Evolutionary conservation across 768 basidiomycete genomes (phyloP), one percentile per base, ranked within the genome.

Genomic region (Tricholoma hemisulphureum): DNA sequence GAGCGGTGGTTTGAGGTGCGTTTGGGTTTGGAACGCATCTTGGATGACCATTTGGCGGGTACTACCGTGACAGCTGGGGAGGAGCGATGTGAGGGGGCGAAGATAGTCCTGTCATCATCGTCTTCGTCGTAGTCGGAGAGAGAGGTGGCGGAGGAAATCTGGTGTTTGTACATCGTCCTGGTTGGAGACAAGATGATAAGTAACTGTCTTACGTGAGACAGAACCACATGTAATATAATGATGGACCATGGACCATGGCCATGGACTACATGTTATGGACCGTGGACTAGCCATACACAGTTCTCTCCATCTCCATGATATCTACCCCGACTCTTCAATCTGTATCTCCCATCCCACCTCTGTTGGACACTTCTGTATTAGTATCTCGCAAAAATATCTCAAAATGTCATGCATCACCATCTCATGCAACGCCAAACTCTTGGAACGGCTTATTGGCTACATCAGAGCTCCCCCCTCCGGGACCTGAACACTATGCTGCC

Each of bases 91-190:
- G 67, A 69, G 37, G 71, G 74, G 56, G 82, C 78, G 59, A 84
- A 83, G 64, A 78, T 77, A 61, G 83, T 84, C 48, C 75, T 73
- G 20, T 76, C 69, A 54, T 77, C 76, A 34, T 80, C 82, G 67
- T 88, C 85, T 67, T 88, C 84, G 61, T 88, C 85, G 62, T 85
- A 83, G 73, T 89, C 89, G 31, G 89, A 91, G 61, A 91, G 78
- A 16, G 90, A 91, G n/a, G 87, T 89, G 8, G 80, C 83, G 4
- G 89, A 91, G 62, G 87, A 87, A n/a, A 83, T 78, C 73, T 81
- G 65, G 77, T 87, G 73, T 66, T 76, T 79, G 71, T 82, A 81
- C 64, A 72, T 71, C 68, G 75, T 71, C 70, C 70, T 73, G 64
- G 73, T 71, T 65, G 67, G 58, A 60, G 64, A 62, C 56, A 59